These are phyloP conservation scores for Chenopodium berlandieri DNA, from an alignment of 148 eudicot species.

Conservation along the genomic window DNA sequence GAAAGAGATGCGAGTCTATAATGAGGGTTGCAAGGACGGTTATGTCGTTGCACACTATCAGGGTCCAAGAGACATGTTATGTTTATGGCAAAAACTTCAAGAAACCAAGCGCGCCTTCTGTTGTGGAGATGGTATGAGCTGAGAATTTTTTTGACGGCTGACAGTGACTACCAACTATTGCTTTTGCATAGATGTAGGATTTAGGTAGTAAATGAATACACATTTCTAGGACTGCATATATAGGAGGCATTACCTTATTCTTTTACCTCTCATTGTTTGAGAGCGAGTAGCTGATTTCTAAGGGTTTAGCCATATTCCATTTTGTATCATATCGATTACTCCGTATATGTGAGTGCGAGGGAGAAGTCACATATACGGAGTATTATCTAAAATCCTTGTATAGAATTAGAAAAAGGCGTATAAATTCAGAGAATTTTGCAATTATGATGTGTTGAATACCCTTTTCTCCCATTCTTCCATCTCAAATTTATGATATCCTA, in stretches of 20 bases:
- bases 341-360: neutral
- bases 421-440: too few relatives aligned
- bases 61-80: constrained; percentile 85
- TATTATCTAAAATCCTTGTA: constrained; percentile 9
- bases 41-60: constrained; percentile 94
- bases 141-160: neutral
- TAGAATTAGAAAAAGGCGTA: constrained; percentile 16
- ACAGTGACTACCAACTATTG: constrained; percentile 4
- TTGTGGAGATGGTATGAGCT: constrained; percentile 46
- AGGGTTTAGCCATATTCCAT: constrained; percentile 13
- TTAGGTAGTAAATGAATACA: constrained; percentile 17
- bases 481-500: neutral
- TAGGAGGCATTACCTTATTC: constrained; percentile 25
- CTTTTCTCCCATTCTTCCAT: neutral
- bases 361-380: neutral
- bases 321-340: constrained; percentile 6
- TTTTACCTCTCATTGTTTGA: constrained; percentile 18
- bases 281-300: constrained; percentile 23
- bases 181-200: constrained; percentile 13
- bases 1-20: constrained; percentile 63
- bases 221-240: constrained; percentile 26
- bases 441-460: neutral
- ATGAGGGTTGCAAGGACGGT: constrained; percentile 72
- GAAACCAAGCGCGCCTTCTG: constrained; percentile 66
- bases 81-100: constrained; percentile 95